These are phyloP conservation scores for Gomphus bonarii DNA, from an alignment of 1,284 basidiomycete species.

Conservation along the genomic window DNA sequence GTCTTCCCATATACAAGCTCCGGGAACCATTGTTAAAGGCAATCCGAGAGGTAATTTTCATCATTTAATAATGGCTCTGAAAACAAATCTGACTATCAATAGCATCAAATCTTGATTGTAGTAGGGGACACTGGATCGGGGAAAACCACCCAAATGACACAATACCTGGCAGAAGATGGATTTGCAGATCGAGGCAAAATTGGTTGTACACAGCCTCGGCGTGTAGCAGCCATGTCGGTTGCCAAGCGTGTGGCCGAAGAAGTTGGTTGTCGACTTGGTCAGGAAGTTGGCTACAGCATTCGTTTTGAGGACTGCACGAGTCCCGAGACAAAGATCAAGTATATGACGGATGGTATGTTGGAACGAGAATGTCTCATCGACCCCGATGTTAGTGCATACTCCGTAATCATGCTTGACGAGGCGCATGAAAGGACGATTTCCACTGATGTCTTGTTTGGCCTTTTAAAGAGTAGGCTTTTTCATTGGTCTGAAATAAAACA, in stretches of 20 bases:
- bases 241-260: constrained; percentile 98
- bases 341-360: constrained; percentile 99
- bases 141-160: constrained; percentile 92
- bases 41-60: constrained; percentile 64
- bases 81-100: constrained; percentile 18
- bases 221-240: constrained; percentile 98
- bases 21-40: constrained; percentile 89
- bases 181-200: constrained; percentile 83
- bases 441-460: constrained; percentile 94
- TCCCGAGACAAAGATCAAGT: constrained; percentile 97
- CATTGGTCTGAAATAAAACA: constrained; percentile 1
- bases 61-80: constrained; percentile 2
- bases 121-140: constrained; percentile 93
- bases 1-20: constrained; percentile 92
- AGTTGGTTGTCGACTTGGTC: constrained; percentile 91
- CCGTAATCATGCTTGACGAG: constrained; percentile 97
- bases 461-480: constrained; percentile 77
- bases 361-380: constrained; percentile 95
- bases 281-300: constrained; percentile 97
- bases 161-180: constrained; percentile 85
- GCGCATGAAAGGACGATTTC: constrained; percentile 98
- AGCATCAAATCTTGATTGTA: constrained; percentile 92
- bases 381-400: constrained; percentile 86
- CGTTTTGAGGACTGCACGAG: constrained; percentile 99
- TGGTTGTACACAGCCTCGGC: constrained; percentile 96